A percentile compares a stretch with the other conserved stretches of the same genome.
Conservation (phyloP, 169 alveolate genomes). For the Eimeria nieschulzi region DNA sequence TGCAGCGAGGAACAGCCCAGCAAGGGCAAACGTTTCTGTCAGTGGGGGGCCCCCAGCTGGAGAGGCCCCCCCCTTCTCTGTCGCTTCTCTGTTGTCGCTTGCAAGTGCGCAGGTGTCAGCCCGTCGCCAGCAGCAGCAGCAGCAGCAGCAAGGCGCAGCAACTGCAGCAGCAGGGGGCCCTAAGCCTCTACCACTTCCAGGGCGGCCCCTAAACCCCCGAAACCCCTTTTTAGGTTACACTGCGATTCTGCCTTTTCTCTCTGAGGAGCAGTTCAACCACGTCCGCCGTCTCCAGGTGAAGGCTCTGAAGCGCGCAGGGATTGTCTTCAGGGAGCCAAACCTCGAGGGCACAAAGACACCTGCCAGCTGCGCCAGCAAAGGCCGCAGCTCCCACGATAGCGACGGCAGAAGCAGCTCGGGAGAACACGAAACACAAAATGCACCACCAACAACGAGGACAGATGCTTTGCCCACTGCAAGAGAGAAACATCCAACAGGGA, state of each 20-base stretch:
- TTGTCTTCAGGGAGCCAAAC: too few species aligned
- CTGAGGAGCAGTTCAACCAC: slow-evolving; percentile 70
- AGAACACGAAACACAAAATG: too few species aligned
- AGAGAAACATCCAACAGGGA: too few species aligned
- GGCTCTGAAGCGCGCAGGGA: neutral
- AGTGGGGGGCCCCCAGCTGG: neutral
- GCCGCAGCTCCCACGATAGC: too few species aligned
- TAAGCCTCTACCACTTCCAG: slow-evolving; percentile 35
- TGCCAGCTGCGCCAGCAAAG: too few species aligned
- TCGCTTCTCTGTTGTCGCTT: neutral
- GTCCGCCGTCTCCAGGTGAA: slow-evolving; percentile 60
- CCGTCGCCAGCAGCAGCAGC: neutral
- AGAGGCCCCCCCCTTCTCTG: neutral
- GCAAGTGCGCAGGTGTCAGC: neutral
- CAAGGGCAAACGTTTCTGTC: neutral
- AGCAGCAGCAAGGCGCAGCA: neutral
- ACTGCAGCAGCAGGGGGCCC: slow-evolving; percentile 50
- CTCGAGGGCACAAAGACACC: too few species aligned
- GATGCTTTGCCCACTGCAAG: too few species aligned
- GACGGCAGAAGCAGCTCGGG: too few species aligned
- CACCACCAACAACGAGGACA: too few species aligned
- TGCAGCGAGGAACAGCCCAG: neutral
- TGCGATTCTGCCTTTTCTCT: slow-evolving; percentile 61
- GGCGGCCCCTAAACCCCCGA: slow-evolving; percentile 36
- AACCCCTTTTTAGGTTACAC: slow-evolving; percentile 72